Conservation (phyloP, 305 asterid genomes). For the Caryopteris hybrid region DNA sequence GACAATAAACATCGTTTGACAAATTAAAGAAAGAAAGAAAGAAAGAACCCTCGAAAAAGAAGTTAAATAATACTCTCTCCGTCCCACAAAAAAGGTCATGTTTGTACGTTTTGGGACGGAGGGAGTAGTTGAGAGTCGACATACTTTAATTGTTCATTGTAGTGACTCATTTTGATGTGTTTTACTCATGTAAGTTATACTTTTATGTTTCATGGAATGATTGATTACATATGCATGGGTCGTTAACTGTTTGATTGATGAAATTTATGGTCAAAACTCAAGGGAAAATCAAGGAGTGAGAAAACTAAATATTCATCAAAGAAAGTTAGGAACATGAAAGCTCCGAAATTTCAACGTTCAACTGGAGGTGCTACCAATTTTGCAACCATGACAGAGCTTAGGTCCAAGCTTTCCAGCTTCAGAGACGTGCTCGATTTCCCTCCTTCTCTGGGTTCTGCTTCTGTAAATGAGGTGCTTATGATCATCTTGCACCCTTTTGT, state of each 20-base stretch:
- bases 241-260: neutral
- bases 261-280: conserved; percentile 1
- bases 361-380: conserved; percentile 43
- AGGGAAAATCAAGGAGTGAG: conserved; percentile 38
- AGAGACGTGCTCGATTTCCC: conserved; percentile 81
- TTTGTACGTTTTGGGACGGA: no score
- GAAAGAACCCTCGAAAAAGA: neutral
- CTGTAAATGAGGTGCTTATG: conserved; percentile 61
- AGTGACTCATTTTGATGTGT: neutral
- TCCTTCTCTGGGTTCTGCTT: conserved; percentile 63
- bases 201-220: neutral
- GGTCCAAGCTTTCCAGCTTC: conserved; percentile 58
- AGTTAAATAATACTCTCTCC: no score
- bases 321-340: conserved; percentile 20
- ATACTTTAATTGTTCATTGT: neutral
- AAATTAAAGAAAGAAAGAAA: neutral
- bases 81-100: no score
- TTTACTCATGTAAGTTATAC: neutral
- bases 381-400: conserved; percentile 46
- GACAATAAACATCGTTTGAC: neutral
- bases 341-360: conserved; percentile 31
- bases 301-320: conserved; percentile 30
- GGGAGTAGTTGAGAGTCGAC: neutral
- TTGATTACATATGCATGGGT: neutral
- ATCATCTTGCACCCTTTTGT: neutral